These are phyloP conservation scores for Talaromyces funiculosus DNA, from an alignment of 2,329 filamentous ascomycete species.

Conservation along the genomic window DNA sequence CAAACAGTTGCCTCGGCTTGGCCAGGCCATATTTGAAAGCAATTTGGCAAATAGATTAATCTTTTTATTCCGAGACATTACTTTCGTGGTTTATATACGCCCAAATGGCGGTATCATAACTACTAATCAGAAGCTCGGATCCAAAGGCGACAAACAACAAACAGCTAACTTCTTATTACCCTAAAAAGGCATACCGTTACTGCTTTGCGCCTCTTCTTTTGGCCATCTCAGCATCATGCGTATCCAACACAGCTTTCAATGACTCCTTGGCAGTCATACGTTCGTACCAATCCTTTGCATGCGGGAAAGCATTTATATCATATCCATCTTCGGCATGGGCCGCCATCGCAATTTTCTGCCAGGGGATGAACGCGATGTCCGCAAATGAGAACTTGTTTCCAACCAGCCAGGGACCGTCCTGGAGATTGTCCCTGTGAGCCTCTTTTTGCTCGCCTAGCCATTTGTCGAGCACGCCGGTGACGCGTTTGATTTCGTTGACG, in stretches of 20 bases:
- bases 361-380: slow-evolving; percentile 10
- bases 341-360: slow-evolving; percentile 1
- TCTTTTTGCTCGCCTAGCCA: slow-evolving; percentile 20
- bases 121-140: no score
- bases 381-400: slow-evolving; percentile 9
- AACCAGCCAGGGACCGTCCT: slow-evolving; percentile 25
- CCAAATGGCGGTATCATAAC: no score
- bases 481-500: slow-evolving; percentile 7
- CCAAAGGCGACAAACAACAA: no score
- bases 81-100: background rate
- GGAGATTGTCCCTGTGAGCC: background rate
- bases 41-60: background rate
- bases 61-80: background rate
- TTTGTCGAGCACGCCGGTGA: slow-evolving; percentile 9
- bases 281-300: slow-evolving; percentile 2
- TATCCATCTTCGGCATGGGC: background rate
- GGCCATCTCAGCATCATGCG: background rate
- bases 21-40: background rate
- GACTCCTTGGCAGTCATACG: slow-evolving; percentile 6
- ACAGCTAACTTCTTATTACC: no score
- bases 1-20: background rate
- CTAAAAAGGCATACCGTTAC: background rate
- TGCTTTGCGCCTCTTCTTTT: background rate
- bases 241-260: background rate
- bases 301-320: background rate